phyloP scores from a whole-genome alignment of 78 protist species.

The Capsaspora owczarzaki region DNA sequence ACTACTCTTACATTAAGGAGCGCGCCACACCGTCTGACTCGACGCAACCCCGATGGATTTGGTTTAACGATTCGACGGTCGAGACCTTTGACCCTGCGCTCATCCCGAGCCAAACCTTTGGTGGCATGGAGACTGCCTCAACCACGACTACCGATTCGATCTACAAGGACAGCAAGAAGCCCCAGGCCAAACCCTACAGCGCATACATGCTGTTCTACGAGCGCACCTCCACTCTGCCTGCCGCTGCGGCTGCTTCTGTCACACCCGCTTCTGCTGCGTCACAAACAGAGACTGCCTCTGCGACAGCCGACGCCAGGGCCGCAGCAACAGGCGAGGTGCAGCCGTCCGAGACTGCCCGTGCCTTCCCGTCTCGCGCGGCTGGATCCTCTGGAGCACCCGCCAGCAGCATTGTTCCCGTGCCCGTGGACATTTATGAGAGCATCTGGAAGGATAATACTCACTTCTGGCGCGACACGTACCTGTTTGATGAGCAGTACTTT shows the following conservation, averaged over 20 bases:
- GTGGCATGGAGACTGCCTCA: conserved; percentile 52
- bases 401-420: not conserved
- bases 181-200: not conserved
- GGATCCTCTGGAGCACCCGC: too few relatives aligned
- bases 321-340: too few relatives aligned
- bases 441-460: not conserved
- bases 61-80: conserved; percentile 63
- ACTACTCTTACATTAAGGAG: conserved; percentile 55
- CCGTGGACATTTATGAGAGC: not conserved
- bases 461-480: not conserved
- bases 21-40: not conserved
- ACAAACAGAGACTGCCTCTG: not conserved
- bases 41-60: conserved; percentile 41
- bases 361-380: too few relatives aligned
- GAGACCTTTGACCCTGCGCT: conserved; percentile 22
- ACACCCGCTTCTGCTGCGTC: not conserved
- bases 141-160: too few relatives aligned
- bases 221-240: not conserved
- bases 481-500: not conserved
- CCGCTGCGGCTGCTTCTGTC: not conserved
- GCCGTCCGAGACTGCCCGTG: too few relatives aligned
- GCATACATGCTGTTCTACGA: conserved; percentile 75
- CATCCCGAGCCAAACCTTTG: conserved; percentile 22
- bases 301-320: not conserved
- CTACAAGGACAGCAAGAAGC: not conserved